Conservation (phyloP, 768 basidiomycete genomes). For the Boletellus ananiceps region DNA sequence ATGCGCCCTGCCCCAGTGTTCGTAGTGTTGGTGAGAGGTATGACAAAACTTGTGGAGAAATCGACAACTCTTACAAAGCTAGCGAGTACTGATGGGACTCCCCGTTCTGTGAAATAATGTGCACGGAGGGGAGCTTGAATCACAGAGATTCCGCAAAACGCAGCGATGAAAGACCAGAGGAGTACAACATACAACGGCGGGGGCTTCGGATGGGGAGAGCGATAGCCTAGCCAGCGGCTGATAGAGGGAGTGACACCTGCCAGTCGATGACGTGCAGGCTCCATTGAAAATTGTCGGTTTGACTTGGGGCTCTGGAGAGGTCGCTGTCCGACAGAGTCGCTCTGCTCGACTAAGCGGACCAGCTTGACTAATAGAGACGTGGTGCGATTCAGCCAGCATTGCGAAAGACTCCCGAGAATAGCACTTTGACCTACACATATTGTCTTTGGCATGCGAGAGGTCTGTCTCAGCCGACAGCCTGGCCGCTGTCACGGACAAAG, state of each 20-base stretch:
- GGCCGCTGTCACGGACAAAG: too few species aligned
- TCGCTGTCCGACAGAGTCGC: neutral
- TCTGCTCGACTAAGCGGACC: neutral
- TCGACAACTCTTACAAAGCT: slow-evolving; percentile 18
- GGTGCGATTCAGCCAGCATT: too few species aligned
- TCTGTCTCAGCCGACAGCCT: too few species aligned
- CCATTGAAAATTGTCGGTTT: neutral
- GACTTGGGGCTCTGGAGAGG: neutral
- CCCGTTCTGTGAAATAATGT: slow-evolving; percentile 42
- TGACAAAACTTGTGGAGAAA: neutral
- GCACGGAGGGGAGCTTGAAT: slow-evolving; percentile 50
- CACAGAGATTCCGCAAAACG: slow-evolving; percentile 46
- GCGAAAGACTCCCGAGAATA: too few species aligned
- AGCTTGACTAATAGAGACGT: too few species aligned
- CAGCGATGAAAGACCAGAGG: slow-evolving; percentile 48
- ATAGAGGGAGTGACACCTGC: slow-evolving; percentile 1
- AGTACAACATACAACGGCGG: neutral
- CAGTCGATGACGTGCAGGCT: neutral
- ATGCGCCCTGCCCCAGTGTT: slow-evolving; percentile 42
- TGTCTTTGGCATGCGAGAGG: too few species aligned
- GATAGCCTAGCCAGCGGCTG: slow-evolving; percentile 14
- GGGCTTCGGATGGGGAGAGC: slow-evolving; percentile 6
- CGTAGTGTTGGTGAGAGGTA: neutral
- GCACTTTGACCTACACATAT: too few species aligned
- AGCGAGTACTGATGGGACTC: slow-evolving; percentile 32